phyloP scores from a whole-genome alignment of 257 asterid species.

The Solanum piurae region DNA sequence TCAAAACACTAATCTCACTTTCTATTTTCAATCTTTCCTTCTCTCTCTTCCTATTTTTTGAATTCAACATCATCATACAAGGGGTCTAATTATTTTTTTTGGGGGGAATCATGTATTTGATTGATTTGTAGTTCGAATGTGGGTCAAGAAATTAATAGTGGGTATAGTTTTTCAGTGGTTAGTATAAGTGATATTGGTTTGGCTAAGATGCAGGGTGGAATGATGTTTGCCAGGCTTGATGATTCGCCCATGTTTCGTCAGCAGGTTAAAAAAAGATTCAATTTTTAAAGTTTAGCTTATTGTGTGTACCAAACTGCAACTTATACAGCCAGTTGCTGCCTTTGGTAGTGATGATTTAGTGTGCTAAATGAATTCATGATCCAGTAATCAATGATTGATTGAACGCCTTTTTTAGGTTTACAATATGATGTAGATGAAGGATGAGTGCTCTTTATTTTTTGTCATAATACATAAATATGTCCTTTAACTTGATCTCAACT shows the following conservation, averaged over 20 bases:
- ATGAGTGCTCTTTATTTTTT: not conserved
- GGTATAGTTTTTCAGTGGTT: not conserved
- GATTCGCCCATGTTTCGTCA: constrained; percentile 98
- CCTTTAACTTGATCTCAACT: too few species aligned
- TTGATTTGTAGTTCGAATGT: too few species aligned
- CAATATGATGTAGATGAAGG: not conserved
- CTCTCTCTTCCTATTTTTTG: not conserved
- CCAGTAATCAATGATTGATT: not conserved
- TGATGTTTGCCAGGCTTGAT: constrained; percentile 64
- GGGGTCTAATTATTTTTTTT: not conserved
- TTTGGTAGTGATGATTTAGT: not conserved
- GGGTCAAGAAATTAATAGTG: not conserved
- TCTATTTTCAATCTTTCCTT: not conserved
- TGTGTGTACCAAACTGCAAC: not conserved
- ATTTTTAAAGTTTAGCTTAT: not conserved
- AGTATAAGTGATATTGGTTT: not conserved
- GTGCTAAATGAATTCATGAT: not conserved
- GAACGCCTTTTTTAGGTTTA: not conserved
- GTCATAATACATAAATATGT: not conserved
- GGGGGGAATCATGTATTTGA: not conserved
- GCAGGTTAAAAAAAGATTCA: constrained; percentile 37
- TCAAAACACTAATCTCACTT: not conserved
- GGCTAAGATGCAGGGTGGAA: constrained; percentile 42
- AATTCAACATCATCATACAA: not conserved
- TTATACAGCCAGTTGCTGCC: not conserved